Evolutionary conservation across 2,329 filamentous ascomycete species (phyloP).

Genomic region (Phyllosticta citrichinensis): DNA sequence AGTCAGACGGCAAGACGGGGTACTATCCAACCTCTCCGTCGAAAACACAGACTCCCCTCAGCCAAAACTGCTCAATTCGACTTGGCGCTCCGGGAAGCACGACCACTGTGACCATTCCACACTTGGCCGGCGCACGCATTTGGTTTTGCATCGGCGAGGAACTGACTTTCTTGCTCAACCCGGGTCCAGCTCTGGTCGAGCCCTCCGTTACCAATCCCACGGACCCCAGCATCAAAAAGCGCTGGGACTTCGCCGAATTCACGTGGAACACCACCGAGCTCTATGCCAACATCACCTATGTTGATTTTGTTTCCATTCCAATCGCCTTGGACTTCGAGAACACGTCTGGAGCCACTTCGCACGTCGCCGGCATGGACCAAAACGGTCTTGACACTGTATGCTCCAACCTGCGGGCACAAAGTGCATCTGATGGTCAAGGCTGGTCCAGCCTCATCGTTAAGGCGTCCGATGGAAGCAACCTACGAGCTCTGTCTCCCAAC

Average conservation of each 20-base stretch:
- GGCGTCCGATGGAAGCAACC: conserved; percentile 22
- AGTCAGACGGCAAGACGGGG: conserved; percentile 54
- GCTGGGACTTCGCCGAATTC: conserved; percentile 40
- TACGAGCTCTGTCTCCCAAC: conserved; percentile 36
- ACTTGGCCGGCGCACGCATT: conserved; percentile 59
- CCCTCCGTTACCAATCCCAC: conserved; percentile 58
- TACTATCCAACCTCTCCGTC: conserved; percentile 55
- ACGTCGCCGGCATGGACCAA: conserved; percentile 47
- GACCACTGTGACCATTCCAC: conserved; percentile 54
- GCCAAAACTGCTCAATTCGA: conserved; percentile 51
- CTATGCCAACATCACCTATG: conserved; percentile 54
- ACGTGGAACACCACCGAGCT: conserved; percentile 38
- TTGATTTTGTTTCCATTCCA: conserved; percentile 58
- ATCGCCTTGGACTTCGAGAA: conserved; percentile 36
- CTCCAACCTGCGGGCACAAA: conserved; percentile 45
- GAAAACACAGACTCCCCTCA: conserved; percentile 40
- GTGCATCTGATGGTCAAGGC: conserved; percentile 40
- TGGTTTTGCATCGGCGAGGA: conserved; percentile 56
- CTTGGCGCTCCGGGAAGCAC: conserved; percentile 53
- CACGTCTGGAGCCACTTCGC: conserved; percentile 28
- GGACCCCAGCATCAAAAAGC: conserved; percentile 36
- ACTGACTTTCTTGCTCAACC: conserved; percentile 61
- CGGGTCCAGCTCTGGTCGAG: conserved; percentile 62
- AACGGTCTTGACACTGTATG: conserved; percentile 49
- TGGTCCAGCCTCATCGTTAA: conserved; percentile 53